Evolutionary conservation across 352 stramenopile species (phyloP).

Genomic region (Phytopythium montanum): DNA sequence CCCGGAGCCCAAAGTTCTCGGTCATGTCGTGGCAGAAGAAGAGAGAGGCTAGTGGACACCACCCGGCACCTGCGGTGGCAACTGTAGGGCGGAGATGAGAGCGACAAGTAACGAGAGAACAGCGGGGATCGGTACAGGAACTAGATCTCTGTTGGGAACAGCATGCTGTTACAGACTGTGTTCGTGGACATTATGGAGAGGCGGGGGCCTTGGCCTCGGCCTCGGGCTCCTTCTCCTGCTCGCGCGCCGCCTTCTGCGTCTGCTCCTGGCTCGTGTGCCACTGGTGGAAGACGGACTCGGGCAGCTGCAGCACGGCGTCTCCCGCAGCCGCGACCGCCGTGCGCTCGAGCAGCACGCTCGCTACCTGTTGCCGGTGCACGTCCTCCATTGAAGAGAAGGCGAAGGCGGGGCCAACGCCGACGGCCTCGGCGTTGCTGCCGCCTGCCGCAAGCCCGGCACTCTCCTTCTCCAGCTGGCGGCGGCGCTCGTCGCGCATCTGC

Average conservation of each 20-base stretch:
- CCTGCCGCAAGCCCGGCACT: slow-evolving; percentile 16
- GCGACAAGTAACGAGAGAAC: not conserved
- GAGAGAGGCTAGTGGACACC: not conserved
- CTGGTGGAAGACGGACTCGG: slow-evolving; percentile 64
- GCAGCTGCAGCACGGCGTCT: slow-evolving; percentile 64
- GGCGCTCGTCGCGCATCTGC: slow-evolving; percentile 42
- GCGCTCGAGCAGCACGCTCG: slow-evolving; percentile 62
- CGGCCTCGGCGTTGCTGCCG: slow-evolving; percentile 1
- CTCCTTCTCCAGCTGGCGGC: slow-evolving; percentile 14
- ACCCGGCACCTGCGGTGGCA: not conserved
- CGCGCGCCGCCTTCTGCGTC: slow-evolving; percentile 15
- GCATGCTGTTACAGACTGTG: not conserved
- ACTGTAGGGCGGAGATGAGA: not conserved
- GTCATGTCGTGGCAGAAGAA: slow-evolving; percentile 88
- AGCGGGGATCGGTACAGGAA: no score
- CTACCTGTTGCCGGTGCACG: slow-evolving; percentile 50
- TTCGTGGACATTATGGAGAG: not conserved
- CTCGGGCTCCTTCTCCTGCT: slow-evolving; percentile 20
- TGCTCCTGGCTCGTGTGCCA: slow-evolving; percentile 31
- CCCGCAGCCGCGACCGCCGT: slow-evolving; percentile 70
- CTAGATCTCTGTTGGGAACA: not conserved
- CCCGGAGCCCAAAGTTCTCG: slow-evolving; percentile 79
- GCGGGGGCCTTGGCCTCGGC: slow-evolving; percentile 3
- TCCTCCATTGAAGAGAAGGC: slow-evolving; percentile 71
- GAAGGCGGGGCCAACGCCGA: slow-evolving; percentile 22